A percentile compares a stretch with the other conserved stretches of the same genome.
Conservation (phyloP, 2,329 filamentous ascomycete species). For the Ophiosphaerella korrae region DNA sequence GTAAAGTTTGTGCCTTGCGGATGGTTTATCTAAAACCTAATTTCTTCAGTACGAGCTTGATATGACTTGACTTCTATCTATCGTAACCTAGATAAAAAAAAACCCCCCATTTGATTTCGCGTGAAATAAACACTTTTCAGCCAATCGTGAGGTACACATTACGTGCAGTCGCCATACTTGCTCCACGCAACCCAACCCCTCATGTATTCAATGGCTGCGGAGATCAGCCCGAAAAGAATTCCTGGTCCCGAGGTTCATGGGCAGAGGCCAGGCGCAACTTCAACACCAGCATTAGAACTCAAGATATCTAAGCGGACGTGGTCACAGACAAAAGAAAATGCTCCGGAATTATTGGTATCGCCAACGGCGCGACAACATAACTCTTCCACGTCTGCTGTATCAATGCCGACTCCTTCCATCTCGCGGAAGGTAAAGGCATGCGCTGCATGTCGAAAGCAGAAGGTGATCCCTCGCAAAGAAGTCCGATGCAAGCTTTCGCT, state of each 20-base stretch:
- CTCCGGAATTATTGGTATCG: conserved; percentile 3
- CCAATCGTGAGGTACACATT: no score
- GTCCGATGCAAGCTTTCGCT: conserved; percentile 6
- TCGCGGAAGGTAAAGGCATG: conserved; percentile 51
- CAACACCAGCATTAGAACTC: neutral
- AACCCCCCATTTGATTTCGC: no score
- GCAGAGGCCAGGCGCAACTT: neutral
- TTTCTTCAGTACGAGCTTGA: no score
- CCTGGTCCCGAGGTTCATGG: neutral
- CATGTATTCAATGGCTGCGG: neutral
- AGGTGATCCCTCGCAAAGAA: conserved; percentile 30
- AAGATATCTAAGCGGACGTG: conserved; percentile 21
- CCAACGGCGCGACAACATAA: conserved; percentile 7
- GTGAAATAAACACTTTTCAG: no score
- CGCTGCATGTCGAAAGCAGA: conserved; percentile 60
- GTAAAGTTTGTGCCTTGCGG: no score
- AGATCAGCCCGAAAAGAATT: neutral
- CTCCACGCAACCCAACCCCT: neutral
- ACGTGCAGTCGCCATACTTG: no score
- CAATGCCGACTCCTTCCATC: conserved; percentile 25
- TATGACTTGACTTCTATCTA: no score
- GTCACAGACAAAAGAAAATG: conserved; percentile 26
- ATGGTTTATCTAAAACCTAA: no score
- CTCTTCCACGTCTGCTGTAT: neutral
- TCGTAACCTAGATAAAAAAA: no score